Conservation (phyloP, 306 rosid genomes). For the Pyrus bretschneideri region DNA sequence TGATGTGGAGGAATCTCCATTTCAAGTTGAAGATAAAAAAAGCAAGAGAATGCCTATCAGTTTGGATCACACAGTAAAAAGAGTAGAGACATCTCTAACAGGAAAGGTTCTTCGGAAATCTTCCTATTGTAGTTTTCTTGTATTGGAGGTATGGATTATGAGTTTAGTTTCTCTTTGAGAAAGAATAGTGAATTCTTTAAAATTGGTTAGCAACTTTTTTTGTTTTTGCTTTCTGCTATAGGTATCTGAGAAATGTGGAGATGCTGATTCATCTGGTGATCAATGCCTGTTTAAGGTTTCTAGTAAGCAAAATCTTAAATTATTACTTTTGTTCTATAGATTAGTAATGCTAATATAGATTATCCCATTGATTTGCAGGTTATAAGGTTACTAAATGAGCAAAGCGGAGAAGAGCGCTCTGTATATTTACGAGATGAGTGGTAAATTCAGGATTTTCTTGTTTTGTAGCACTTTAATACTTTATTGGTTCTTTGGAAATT, state of each 20-base stretch:
- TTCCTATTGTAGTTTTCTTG: conserved; percentile 50
- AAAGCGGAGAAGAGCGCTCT: conserved; percentile 62
- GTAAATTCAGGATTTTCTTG: conserved; percentile 34
- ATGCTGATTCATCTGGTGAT: conserved; percentile 42
- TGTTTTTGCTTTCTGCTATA: conserved; percentile 19
- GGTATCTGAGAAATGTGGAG: conserved; percentile 57
- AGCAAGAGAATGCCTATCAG: conserved; percentile 19
- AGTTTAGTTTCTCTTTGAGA: conserved; percentile 6
- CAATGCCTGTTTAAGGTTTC: conserved; percentile 61
- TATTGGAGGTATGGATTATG: conserved; percentile 65
- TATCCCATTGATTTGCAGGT: conserved; percentile 46
- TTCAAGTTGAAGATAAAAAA: conserved; percentile 31
- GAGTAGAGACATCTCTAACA: conserved; percentile 5
- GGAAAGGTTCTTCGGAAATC: conserved; percentile 11
- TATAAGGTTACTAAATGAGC: conserved; percentile 80
- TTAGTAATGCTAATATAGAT: conserved; percentile 18
- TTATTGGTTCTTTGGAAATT: background rate
- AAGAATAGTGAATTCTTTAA: background rate
- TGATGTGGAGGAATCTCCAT: conserved; percentile 27
- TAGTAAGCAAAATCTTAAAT: conserved; percentile 18
- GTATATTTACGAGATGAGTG: conserved; percentile 69
- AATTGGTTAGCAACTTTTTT: conserved; percentile 16
- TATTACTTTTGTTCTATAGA: conserved; percentile 4
- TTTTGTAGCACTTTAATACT: background rate
- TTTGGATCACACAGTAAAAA: conserved; percentile 26